Conservation (phyloP, 306 rosid species). For the Sesbania bispinosa region DNA sequence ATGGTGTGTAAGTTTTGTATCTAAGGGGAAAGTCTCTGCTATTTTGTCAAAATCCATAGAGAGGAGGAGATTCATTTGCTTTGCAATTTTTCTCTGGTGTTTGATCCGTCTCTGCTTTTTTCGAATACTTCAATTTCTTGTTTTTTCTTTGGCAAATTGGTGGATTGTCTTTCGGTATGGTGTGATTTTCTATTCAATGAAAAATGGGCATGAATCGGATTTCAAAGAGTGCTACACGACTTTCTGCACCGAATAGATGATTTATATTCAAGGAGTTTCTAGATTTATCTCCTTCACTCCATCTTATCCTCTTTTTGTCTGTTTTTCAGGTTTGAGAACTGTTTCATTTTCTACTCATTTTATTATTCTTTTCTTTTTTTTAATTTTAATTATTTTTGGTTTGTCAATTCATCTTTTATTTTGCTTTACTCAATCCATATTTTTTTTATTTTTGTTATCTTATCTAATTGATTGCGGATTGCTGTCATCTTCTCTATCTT, state of each 20-base stretch:
- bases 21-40: no score
- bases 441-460: slow-evolving; percentile 13
- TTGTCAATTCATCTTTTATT: neutral
- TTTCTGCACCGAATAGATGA: slow-evolving; percentile 24
- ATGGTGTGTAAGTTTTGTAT: no score
- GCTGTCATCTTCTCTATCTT: neutral
- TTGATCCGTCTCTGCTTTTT: slow-evolving; percentile 14
- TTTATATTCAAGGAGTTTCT: slow-evolving; percentile 29
- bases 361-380: neutral
- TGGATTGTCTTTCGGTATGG: no score
- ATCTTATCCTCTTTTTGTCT: slow-evolving; percentile 34
- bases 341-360: slow-evolving; percentile 10
- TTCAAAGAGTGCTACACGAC: neutral
- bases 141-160: neutral
- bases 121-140: neutral
- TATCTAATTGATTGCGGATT: slow-evolving; percentile 11
- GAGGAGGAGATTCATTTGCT: slow-evolving; percentile 13
- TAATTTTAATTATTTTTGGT: neutral
- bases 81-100: neutral
- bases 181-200: neutral
- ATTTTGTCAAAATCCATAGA: slow-evolving; percentile 21
- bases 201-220: slow-evolving; percentile 18
- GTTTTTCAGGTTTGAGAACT: slow-evolving; percentile 14
- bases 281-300: slow-evolving; percentile 28
- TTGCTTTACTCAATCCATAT: slow-evolving; percentile 11